Evolutionary conservation across 2,329 filamentous ascomycete species (phyloP), one percentile per base, ranked within the genome.

Genomic region (Chaetomiaceae sp.): DNA sequence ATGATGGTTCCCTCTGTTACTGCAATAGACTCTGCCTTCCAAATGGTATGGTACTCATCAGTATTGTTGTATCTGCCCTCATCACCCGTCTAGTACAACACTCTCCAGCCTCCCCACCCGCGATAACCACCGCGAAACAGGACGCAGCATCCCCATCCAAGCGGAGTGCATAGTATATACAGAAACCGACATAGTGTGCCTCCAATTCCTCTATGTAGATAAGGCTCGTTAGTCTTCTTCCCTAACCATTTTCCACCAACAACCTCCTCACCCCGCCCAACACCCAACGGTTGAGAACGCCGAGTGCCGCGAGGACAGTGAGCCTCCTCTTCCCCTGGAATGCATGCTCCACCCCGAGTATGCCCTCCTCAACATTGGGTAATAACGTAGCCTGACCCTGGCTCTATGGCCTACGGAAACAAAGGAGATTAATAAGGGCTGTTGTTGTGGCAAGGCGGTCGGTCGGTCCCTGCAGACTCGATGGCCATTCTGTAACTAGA

Each of bases 401-500:
- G 42, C 17, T 31, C 20, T 27, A 8, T 27, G 44, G 27, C 17
- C 22, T 40, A 43, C 19, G 6, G 31, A 50, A 50, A 14, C 39
- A 43, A 29, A 50, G 11, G 12, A 12, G 36, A 27, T 19, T n/a
- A 29, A 11, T 19, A 11, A 11, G 37, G 33, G 42, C 7, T 14
- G 38, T 25, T 19, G 48, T 51, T 37, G 20, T 37, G 25, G 15
- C 25, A 20, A n/a, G n/a, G n/a, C n/a, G n/a, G n/a, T 31, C 8
- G 46, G 33, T n/a, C 12, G 34, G 23, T 17, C n/a, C 19, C 6
- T 9, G 19, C 29, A 14, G 14, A 15, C 31, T n/a, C 6, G 46
- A 25, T 23, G 14, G 17, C 46, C 36, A 5, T 12, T 25, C 15
- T 25, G n/a, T 12, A n/a, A 34, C 40, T 61, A 63, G 12, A 61